phyloP scores from a whole-genome alignment of 2,329 filamentous ascomycete species.

The Penicillium sp. region DNA sequence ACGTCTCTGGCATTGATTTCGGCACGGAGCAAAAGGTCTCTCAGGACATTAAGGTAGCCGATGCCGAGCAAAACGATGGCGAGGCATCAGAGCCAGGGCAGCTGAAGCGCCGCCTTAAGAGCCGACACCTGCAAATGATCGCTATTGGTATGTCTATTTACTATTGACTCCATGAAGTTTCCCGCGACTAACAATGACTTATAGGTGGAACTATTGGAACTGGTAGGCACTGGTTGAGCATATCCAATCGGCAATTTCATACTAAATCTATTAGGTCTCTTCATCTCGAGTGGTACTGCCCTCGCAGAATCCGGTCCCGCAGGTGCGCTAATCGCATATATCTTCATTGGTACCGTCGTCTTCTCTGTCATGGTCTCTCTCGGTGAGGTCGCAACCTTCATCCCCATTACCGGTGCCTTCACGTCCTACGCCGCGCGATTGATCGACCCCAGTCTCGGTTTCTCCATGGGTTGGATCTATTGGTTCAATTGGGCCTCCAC shows the following conservation, averaged over 20 bases:
- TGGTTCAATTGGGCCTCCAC: constrained; percentile 77
- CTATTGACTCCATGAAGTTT: not conserved
- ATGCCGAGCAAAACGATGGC: constrained; percentile 19
- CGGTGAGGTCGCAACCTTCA: constrained; percentile 71
- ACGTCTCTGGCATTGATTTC: constrained; percentile 6
- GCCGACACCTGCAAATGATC: constrained; percentile 26
- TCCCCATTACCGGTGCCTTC: constrained; percentile 74
- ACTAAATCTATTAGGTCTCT: constrained; percentile 54
- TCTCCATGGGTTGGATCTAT: constrained; percentile 79
- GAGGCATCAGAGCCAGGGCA: constrained; percentile 13
- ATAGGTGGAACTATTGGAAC: constrained; percentile 27
- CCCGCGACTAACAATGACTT: constrained; percentile 5
- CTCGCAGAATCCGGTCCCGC: constrained; percentile 65
- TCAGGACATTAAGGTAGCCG: constrained; percentile 17
- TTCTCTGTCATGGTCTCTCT: constrained; percentile 70
- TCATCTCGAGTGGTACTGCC: constrained; percentile 65
- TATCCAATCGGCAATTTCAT: not conserved
- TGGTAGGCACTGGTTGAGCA: constrained; percentile 10
- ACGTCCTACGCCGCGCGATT: constrained; percentile 74
- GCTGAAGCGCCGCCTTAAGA: constrained; percentile 26
- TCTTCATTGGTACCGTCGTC: constrained; percentile 69
- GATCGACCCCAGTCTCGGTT: constrained; percentile 69
- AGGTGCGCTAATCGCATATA: constrained; percentile 65
- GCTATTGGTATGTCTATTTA: constrained; percentile 19
- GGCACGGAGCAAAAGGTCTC: constrained; percentile 10